A percentile compares a stretch with the other conserved stretches of the same genome.
Conservation (phyloP, 257 asterid genomes). For the Anisodus tanguticus region DNA sequence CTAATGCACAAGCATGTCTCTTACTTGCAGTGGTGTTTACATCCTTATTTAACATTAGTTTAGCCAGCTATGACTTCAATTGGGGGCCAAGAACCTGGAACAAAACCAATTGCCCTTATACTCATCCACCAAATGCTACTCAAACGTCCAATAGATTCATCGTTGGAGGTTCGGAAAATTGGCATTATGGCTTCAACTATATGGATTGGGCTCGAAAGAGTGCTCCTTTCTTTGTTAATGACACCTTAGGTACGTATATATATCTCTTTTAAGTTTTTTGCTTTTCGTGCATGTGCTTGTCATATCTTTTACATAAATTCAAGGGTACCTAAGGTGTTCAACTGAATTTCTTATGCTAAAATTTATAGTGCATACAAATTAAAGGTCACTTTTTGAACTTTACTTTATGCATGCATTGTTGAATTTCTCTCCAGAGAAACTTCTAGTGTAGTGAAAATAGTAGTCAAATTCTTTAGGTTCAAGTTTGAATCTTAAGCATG, state of each 20-base stretch:
- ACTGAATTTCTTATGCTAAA: too few species aligned
- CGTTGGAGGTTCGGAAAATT: slow-evolving; percentile 63
- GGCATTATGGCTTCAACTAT: slow-evolving; percentile 76
- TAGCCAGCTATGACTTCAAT: slow-evolving; percentile 45
- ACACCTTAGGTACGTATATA: slow-evolving; percentile 50
- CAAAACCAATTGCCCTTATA: slow-evolving; percentile 42
- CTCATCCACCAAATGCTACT: too few species aligned
- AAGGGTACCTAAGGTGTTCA: background rate
- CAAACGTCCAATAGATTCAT: slow-evolving; percentile 36
- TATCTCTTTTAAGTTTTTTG: background rate
- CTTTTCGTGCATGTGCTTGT: background rate
- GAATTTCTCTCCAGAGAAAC: too few species aligned
- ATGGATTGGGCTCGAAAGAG: slow-evolving; percentile 67
- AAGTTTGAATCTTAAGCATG: too few species aligned
- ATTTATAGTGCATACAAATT: too few species aligned
- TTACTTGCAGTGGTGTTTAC: slow-evolving; percentile 28
- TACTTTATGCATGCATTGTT: background rate
- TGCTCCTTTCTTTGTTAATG: slow-evolving; percentile 67
- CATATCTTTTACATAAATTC: background rate
- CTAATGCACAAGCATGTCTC: slow-evolving; percentile 26
- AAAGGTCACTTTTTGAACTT: too few species aligned
- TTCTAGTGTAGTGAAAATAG: too few species aligned
- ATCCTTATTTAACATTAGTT: slow-evolving; percentile 41
- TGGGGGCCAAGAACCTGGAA: slow-evolving; percentile 41
- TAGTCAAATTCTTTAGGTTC: too few species aligned